These are phyloP conservation scores for Stylosanthes scabra DNA, from an alignment of 331 rosid species.

Conservation along the genomic window DNA sequence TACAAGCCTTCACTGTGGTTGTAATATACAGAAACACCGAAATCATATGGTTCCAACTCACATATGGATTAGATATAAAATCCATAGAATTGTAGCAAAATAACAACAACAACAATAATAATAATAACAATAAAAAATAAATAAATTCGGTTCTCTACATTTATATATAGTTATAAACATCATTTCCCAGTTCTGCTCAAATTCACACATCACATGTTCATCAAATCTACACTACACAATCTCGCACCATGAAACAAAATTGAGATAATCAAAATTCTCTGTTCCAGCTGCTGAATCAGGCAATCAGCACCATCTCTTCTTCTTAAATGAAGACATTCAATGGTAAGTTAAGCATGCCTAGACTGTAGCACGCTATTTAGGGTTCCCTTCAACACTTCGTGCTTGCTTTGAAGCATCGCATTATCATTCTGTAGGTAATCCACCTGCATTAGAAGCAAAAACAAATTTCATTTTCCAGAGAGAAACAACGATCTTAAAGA, in stretches of 20 bases:
- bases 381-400: slow-evolving; percentile 68
- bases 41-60: slow-evolving; percentile 6
- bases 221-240: not conserved
- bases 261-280: not conserved
- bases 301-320: not conserved
- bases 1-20: not conserved
- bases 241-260: not conserved
- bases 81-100: not conserved
- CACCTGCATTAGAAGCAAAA: slow-evolving; percentile 46
- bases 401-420: slow-evolving; percentile 70
- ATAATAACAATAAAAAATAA: not conserved
- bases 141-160: no score
- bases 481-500: not conserved
- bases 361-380: slow-evolving; percentile 64
- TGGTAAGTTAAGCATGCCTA: slow-evolving; percentile 15
- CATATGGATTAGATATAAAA: not conserved
- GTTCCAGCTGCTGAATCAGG: not conserved
- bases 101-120: no score
- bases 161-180: not conserved
- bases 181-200: slow-evolving; percentile 23
- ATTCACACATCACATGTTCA: not conserved
- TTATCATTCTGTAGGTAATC: slow-evolving; percentile 68
- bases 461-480: not conserved
- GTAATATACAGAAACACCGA: slow-evolving; percentile 12
- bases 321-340: not conserved